Evolutionary conservation across 148 eudicot species (phyloP), one percentile per base, ranked within the genome.

Genomic region (Selenicereus undatus): DNA sequence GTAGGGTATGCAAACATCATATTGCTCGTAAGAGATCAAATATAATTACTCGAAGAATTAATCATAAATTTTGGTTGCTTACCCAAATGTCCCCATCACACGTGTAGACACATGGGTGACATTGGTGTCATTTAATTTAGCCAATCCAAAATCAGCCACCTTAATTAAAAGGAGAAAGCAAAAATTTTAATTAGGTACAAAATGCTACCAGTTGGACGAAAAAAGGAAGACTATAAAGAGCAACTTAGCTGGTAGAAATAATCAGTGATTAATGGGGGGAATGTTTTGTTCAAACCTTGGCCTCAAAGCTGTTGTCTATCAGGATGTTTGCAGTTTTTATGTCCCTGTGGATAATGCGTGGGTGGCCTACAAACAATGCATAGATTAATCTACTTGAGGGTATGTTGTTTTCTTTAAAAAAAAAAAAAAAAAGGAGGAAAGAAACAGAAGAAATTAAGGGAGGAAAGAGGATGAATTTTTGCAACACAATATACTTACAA

Each of bases 61-160:
- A 39, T 4, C 5, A 64, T n/a, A 24, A 66, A 64, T 24, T n/a
- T 66, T 27, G 71, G 71, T 26, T 12, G 20, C 66, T 76, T 82
- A 93, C 98, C 98, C 98, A 45, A 95, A 95, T 71, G 98, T 95
- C 73, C 98, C 98, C 98, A 95, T 95, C 17, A 95, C 91, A 35
- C 98, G 97, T 0, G 98, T 95, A 12, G 98, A 95, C 26, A 93
- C 97, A 58, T 95, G 98, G 74, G 98, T 93, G 71, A 82, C 20
- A 78, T 81, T 90, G 79, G 91, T 95, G 13, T 80, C 75, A 0
- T 95, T 90, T 76, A 95, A 88, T 76, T 93, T 93, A 73, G 98
- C 98, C 82, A 95, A 75, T 43, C 98, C 98, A 81, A 95, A 95
- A 87, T 95, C 98, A 21, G 98, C 94, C 66, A 95, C 98, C 98